Evolutionary conservation across 2,329 filamentous ascomycete species (phyloP), one percentile per base, ranked within the genome.

Genomic region (Cladophialophora bantiana): DNA sequence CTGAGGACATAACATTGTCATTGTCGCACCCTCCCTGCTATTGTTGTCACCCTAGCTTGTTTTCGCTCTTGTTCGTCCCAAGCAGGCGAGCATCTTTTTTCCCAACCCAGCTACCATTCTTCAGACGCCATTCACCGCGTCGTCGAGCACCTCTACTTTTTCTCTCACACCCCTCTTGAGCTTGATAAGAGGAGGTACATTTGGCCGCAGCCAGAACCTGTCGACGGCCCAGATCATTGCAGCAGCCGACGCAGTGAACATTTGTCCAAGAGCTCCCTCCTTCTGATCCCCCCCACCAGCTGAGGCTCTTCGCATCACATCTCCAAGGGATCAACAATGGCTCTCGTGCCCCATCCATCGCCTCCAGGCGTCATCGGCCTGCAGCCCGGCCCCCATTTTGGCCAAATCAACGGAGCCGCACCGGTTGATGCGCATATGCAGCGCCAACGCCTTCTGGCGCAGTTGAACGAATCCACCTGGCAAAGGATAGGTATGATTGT

Each of bases 381-480:
- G 53, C 69, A 71, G 15, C 69, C 66, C 6, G 61, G 57, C 2
- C 59, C 54, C 40, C 69, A 88, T 80, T 78, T 86, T 74, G 77
- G 81, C 68, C 77, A 78, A 75, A 74, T 81, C 67, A 34, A 78
- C 81, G 75, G 82, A 80, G 65, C 78, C 76, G 70, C 84, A 82
- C 64, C 87, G 86, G 73, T 85, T 83, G 67, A 81, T 54, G 71
- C 71, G 40, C 71, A 73, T 50, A 66, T 70, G 64, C 71, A 73
- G 59, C 62, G 72, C 38, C 71, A 71, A 73, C 90, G 94, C 73
- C 90, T 92, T 76, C 87, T 97, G 61, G 85, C 88, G 5, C 83
- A 87, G 6, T 86, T 94, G 75, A 98, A 96, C 75, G 94, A 98
- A 80, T 85, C 86, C 57, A 89, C 96, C 63, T 98, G 94, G 94